Conservation (phyloP, 2,329 filamentous ascomycete genomes). For the Fusarium sp. region DNA sequence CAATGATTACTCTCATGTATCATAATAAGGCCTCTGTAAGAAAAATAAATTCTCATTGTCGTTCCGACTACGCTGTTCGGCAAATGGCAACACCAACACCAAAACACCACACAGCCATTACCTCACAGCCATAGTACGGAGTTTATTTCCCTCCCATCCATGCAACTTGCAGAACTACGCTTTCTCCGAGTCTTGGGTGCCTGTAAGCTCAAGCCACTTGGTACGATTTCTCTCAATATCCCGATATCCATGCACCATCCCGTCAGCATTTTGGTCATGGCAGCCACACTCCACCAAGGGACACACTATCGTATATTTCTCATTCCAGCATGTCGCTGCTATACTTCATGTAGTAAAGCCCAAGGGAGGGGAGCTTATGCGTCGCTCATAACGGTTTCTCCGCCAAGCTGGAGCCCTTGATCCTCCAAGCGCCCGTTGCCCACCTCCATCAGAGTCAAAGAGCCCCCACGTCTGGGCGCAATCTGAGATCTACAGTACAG, state of each 20-base stretch:
- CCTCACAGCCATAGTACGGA: slow-evolving; percentile 15
- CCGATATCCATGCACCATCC: slow-evolving; percentile 5
- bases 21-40: background rate
- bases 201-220: slow-evolving; percentile 28
- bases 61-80: slow-evolving; percentile 13
- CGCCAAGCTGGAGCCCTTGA: slow-evolving; percentile 2
- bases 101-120: background rate
- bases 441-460: slow-evolving; percentile 7
- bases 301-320: background rate
- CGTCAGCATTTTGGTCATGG: background rate
- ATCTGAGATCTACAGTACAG: slow-evolving; percentile 16
- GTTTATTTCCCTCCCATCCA: slow-evolving; percentile 28
- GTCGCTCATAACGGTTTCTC: slow-evolving; percentile 5
- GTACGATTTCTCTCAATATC: slow-evolving; percentile 17
- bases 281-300: slow-evolving; percentile 19
- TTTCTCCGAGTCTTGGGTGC: slow-evolving; percentile 17
- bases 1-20: background rate
- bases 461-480: slow-evolving; percentile 18
- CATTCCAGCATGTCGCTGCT: slow-evolving; percentile 17
- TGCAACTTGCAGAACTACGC: slow-evolving; percentile 30
- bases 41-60: slow-evolving; percentile 32
- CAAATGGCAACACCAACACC: background rate
- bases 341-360: background rate
- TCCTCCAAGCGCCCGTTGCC: slow-evolving; percentile 21
- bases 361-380: background rate